Evolutionary conservation across 2,329 filamentous ascomycete species (phyloP).

Genomic region (Fusarium pseudocircinatum): DNA sequence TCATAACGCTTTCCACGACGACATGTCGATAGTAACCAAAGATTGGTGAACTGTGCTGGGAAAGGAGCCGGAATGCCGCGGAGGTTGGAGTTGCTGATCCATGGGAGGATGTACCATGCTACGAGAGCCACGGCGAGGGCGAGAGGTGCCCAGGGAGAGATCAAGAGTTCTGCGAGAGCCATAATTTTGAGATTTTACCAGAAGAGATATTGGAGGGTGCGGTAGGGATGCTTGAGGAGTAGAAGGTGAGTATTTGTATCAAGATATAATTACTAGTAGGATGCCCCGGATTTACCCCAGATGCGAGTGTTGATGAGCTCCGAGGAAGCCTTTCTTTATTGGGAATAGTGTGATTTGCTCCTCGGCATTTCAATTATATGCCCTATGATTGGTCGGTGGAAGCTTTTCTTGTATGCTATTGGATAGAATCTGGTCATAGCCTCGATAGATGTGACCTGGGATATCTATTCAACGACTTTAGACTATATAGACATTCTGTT

Average conservation of each 20-base stretch:
- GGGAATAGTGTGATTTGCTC: background rate
- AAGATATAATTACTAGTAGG: background rate
- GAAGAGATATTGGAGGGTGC: background rate
- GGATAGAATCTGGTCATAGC: too few species aligned
- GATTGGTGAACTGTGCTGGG: constrained; percentile 73
- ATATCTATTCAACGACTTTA: background rate
- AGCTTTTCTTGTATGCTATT: rapidly evolving
- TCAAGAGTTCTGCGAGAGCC: constrained; percentile 29
- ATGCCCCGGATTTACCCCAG: constrained; percentile 19
- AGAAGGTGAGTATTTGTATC: constrained; percentile 10
- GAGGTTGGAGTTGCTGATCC: constrained; percentile 61
- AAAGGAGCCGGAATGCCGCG: constrained; percentile 70
- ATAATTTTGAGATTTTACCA: background rate
- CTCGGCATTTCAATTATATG: background rate
- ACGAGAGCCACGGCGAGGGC: constrained; percentile 15
- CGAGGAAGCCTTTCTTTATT: constrained; percentile 6
- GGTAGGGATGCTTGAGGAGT: background rate
- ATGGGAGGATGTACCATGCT: constrained; percentile 46
- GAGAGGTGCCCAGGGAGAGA: constrained; percentile 34
- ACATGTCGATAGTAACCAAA: constrained; percentile 78
- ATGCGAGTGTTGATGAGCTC: background rate
- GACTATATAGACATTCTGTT: rapidly evolving
- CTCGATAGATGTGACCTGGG: background rate
- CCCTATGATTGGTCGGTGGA: rapidly evolving
- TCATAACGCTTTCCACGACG: constrained; percentile 73